phyloP scores from a whole-genome alignment of 2,329 filamentous ascomycete species.

The Fusarium nisikadoi region DNA sequence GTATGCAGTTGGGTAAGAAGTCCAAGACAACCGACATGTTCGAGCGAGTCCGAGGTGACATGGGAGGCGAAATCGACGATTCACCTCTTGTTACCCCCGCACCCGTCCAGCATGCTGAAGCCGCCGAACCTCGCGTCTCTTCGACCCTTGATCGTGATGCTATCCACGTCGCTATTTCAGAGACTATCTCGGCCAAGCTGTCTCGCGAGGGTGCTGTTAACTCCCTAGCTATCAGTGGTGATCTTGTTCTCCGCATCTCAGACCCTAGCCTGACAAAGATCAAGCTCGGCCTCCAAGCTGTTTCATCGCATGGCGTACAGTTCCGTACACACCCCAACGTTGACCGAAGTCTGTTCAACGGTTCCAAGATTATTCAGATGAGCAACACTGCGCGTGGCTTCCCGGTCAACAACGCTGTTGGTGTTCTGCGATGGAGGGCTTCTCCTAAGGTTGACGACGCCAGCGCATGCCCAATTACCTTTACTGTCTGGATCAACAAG shows the following conservation, averaged over 20 bases:
- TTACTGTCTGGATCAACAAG: slow-evolving; percentile 98
- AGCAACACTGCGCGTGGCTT: slow-evolving; percentile 89
- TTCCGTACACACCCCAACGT: slow-evolving; percentile 98
- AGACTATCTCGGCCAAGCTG: slow-evolving; percentile 89
- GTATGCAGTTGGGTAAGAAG: slow-evolving; percentile 99
- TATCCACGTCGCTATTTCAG: slow-evolving; percentile 87
- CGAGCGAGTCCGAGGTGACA: slow-evolving; percentile 90
- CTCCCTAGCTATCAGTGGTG: slow-evolving; percentile 89
- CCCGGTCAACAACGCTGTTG: slow-evolving; percentile 92
- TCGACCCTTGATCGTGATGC: slow-evolving; percentile 81
- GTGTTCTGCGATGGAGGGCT: slow-evolving; percentile 92
- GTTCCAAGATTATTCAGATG: slow-evolving; percentile 85
- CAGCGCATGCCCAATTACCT: slow-evolving; percentile 88
- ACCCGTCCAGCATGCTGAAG: slow-evolving; percentile 61
- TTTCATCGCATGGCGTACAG: slow-evolving; percentile 84
- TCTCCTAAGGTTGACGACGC: slow-evolving; percentile 83
- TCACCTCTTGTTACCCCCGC: slow-evolving; percentile 74
- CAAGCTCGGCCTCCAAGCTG: slow-evolving; percentile 82
- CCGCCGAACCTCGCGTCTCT: slow-evolving; percentile 66
- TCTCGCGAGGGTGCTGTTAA: slow-evolving; percentile 88
- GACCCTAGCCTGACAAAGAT: slow-evolving; percentile 91
- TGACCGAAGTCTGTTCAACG: slow-evolving; percentile 87
- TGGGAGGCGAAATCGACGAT: slow-evolving; percentile 87
- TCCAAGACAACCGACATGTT: slow-evolving; percentile 98
- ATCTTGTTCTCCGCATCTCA: slow-evolving; percentile 89